Evolutionary conservation across 345 rosid genomes (phyloP).

Genomic region (Populus alba): DNA sequence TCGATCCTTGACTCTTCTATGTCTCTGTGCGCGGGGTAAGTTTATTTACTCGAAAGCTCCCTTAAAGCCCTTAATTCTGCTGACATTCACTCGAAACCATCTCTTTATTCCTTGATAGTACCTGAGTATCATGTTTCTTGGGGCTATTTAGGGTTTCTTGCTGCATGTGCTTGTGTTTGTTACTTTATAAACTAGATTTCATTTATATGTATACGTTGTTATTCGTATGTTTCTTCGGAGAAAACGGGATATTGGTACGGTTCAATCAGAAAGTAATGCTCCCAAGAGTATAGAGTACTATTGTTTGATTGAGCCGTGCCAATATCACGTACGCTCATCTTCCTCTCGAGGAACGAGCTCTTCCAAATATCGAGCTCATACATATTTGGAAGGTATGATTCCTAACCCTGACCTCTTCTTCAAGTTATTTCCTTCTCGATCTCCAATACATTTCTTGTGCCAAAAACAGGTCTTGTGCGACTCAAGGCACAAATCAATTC

Average conservation of each 20-base stretch:
- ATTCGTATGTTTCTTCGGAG: neutral
- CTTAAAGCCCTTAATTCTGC: neutral
- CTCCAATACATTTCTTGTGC: neutral
- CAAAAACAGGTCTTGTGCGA: neutral
- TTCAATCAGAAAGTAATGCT: slow-evolving; percentile 63
- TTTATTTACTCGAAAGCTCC: neutral
- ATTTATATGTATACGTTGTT: too few species aligned
- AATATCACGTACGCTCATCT: slow-evolving; percentile 59
- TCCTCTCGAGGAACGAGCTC: neutral
- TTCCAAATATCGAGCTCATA: too few species aligned
- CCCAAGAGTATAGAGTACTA: slow-evolving; percentile 35
- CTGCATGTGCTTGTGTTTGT: neutral
- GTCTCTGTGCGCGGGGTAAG: neutral
- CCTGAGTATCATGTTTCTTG: neutral
- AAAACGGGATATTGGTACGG: slow-evolving; percentile 82
- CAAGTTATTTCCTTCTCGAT: neutral
- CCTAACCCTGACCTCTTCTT: neutral
- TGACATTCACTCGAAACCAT: neutral
- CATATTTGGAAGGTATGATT: neutral
- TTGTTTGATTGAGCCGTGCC: slow-evolving; percentile 99
- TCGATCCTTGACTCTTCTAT: neutral
- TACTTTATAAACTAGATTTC: neutral
- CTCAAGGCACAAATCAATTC: neutral
- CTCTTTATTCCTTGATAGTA: neutral
- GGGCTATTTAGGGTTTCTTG: neutral